Conservation (phyloP, 805 yeast genomes). For the Myxozyma kluyveri region DNA sequence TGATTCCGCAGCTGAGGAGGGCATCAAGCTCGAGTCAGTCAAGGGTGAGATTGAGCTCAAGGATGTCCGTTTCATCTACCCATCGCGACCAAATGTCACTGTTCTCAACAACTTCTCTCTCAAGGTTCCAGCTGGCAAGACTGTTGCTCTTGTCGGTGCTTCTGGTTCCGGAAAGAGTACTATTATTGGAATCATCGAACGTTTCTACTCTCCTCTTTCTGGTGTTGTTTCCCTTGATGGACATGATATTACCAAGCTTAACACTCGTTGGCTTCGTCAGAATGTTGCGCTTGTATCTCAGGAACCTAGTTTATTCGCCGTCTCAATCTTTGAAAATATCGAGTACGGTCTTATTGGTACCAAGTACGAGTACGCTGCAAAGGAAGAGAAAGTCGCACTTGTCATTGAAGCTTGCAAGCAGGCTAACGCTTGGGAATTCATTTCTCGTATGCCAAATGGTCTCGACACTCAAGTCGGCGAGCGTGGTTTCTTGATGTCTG, state of each 20-base stretch:
- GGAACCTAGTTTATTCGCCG: conserved; percentile 64
- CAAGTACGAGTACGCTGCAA: conserved; percentile 36
- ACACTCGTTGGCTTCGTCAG: conserved; percentile 51
- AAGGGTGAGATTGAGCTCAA: conserved; percentile 42
- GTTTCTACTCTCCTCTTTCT: conserved; percentile 55
- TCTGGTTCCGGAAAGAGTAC: conserved; percentile 51
- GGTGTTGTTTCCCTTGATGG: conserved; percentile 53
- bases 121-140: conserved; percentile 67
- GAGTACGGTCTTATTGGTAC: conserved; percentile 61
- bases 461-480: conserved; percentile 54
- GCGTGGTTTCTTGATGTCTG: conserved; percentile 58
- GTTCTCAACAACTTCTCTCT: conserved; percentile 34
- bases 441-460: conserved; percentile 52
- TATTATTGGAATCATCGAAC: conserved; percentile 53
- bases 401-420: conserved; percentile 47
- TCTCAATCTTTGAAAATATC: conserved; percentile 74
- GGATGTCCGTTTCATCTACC: conserved; percentile 35
- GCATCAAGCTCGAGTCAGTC: conserved; percentile 24
- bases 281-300: conserved; percentile 62
- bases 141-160: conserved; percentile 91
- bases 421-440: conserved; percentile 54
- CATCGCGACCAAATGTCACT: conserved; percentile 37
- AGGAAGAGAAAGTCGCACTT: conserved; percentile 41
- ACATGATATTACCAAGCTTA: conserved; percentile 48
- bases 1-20: conserved; percentile 37